Evolutionary conservation across 352 stramenopile species (phyloP).

Genomic region (Pythium brassicae): DNA sequence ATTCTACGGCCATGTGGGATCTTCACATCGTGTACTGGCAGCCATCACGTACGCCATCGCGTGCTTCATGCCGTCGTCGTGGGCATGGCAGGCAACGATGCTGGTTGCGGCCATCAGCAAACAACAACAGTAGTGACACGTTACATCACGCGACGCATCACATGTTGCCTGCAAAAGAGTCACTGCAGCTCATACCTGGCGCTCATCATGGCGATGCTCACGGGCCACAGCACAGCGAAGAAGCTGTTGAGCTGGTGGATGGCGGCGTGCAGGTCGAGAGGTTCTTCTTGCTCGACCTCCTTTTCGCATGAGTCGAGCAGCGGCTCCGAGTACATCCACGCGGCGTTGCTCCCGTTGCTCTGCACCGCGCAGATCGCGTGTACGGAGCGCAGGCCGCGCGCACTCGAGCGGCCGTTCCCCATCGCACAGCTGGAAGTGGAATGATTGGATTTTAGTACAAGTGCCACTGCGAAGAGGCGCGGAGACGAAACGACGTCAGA

Average conservation of each 20-base stretch:
- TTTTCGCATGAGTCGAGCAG: constrained; percentile 24
- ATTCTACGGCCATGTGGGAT: background rate
- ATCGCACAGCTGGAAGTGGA: constrained; percentile 11
- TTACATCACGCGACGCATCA: background rate
- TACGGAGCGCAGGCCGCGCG: constrained; percentile 20
- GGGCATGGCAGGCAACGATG: constrained; percentile 41
- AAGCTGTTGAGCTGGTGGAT: constrained; percentile 75
- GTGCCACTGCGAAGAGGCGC: background rate
- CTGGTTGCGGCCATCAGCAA: constrained; percentile 25
- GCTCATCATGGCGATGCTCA: constrained; percentile 67
- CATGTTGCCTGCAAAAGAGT: no score
- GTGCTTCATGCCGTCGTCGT: constrained; percentile 35
- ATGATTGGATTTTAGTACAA: background rate
- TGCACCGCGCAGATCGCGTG: constrained; percentile 24
- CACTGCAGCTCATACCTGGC: constrained; percentile 29
- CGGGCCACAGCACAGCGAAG: constrained; percentile 68
- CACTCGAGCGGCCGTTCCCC: constrained; percentile 35
- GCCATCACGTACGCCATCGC: constrained; percentile 48
- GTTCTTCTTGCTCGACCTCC: constrained; percentile 11
- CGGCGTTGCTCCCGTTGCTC: constrained; percentile 19
- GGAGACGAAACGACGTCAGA: no score
- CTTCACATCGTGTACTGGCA: background rate
- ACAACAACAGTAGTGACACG: background rate
- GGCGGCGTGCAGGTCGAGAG: constrained; percentile 25
- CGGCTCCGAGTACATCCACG: constrained; percentile 48